Conservation (phyloP, 345 rosid species). For the Salix koriyanagi region DNA sequence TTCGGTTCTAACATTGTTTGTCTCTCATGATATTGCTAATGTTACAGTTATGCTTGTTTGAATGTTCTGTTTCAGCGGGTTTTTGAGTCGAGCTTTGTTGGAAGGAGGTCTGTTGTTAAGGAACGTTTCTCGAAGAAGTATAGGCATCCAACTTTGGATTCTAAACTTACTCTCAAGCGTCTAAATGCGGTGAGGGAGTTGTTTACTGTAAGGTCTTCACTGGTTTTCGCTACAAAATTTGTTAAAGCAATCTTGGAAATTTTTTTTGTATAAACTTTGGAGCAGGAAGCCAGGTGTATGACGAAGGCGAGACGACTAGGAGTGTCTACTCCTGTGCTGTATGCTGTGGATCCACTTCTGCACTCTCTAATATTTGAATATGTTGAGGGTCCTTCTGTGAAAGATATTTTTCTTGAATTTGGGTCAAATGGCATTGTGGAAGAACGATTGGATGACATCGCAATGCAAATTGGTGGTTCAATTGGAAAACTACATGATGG, state of each 20-base stretch:
- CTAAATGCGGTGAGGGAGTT: slow-evolving; percentile 74
- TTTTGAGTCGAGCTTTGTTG: slow-evolving; percentile 72
- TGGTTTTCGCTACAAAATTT: background rate
- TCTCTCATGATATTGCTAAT: no score
- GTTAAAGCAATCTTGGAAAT: background rate
- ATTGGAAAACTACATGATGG: slow-evolving; percentile 92
- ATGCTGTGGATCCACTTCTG: slow-evolving; percentile 62
- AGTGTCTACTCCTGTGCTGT: slow-evolving; percentile 70
- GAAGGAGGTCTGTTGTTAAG: slow-evolving; percentile 67
- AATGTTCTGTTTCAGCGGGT: slow-evolving; percentile 50
- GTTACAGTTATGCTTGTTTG: background rate
- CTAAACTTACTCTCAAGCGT: slow-evolving; percentile 78
- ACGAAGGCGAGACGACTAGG: slow-evolving; percentile 92
- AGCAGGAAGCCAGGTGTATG: slow-evolving; percentile 91
- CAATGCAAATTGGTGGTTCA: slow-evolving; percentile 79
- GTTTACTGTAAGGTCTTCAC: background rate
- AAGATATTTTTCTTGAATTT: slow-evolving; percentile 72
- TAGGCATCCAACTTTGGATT: slow-evolving; percentile 83
- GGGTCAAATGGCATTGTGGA: slow-evolving; percentile 60
- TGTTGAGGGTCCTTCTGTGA: slow-evolving; percentile 73
- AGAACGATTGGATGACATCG: slow-evolving; percentile 68
- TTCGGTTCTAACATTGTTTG: background rate
- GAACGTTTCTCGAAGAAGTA: slow-evolving; percentile 95
- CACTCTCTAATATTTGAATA: slow-evolving; percentile 81
- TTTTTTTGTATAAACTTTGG: slow-evolving; percentile 1